phyloP scores from a whole-genome alignment of 306 rosid species.

The Coriaria nepalensis region DNA sequence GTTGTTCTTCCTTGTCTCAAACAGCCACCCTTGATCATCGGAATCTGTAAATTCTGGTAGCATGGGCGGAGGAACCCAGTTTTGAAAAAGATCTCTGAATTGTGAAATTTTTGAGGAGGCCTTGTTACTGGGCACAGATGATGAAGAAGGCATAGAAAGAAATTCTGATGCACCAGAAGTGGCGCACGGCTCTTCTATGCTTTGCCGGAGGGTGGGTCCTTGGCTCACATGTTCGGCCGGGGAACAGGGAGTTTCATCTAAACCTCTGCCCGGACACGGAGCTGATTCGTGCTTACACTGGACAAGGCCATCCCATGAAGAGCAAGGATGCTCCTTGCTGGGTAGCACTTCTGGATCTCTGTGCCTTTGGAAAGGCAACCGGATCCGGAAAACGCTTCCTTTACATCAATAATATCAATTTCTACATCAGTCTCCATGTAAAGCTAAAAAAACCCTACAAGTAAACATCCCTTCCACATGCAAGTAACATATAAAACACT shows the following conservation, averaged over 20 bases:
- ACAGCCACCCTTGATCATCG: slow-evolving; percentile 13
- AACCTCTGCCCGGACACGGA: slow-evolving; percentile 8
- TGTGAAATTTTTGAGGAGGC: neutral
- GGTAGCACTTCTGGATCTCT: slow-evolving; percentile 12
- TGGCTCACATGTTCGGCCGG: slow-evolving; percentile 10
- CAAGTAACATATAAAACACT: slow-evolving; percentile 17
- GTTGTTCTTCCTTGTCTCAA: neutral
- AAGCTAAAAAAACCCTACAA: slow-evolving; percentile 21
- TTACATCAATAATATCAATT: slow-evolving; percentile 16
- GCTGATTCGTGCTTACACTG: slow-evolving; percentile 1
- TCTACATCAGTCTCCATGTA: slow-evolving; percentile 21
- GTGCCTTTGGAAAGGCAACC: slow-evolving; percentile 21
- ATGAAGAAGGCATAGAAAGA: neutral
- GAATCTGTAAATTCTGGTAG: neutral
- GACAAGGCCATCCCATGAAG: slow-evolving; percentile 1
- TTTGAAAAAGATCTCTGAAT: slow-evolving; percentile 9
- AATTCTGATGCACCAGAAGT: neutral
- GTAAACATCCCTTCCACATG: slow-evolving; percentile 13
- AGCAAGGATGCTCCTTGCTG: slow-evolving; percentile 9
- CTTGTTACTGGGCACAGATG: neutral
- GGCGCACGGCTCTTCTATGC: neutral
- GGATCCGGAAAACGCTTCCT: slow-evolving; percentile 19
- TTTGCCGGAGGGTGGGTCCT: neutral
- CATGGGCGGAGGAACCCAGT: slow-evolving; percentile 14
- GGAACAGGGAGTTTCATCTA: slow-evolving; percentile 4